Percentiles rank a stretch among this genome's conserved stretches.
These are phyloP conservation scores for Parsonsia alboflavescens DNA, from an alignment of 257 asterid genomes.

Conservation along the genomic window DNA sequence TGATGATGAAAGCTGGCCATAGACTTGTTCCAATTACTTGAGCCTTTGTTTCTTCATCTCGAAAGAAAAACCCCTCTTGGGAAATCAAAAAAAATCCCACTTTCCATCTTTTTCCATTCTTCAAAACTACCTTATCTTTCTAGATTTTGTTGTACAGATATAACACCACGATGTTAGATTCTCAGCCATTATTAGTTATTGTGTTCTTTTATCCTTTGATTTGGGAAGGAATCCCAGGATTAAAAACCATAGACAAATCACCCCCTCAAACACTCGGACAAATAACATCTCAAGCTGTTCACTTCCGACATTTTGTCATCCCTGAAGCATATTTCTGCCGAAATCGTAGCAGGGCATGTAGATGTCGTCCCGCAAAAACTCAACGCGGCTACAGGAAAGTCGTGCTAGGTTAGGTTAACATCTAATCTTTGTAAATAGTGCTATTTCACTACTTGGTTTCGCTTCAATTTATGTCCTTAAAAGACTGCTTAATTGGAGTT, in stretches of 20 bases:
- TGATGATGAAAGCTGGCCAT: constrained; percentile 64
- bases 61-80: neutral
- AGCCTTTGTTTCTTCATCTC: neutral
- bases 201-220: neutral
- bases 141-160: constrained; percentile 9
- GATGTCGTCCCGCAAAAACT: neutral
- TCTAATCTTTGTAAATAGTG: neutral
- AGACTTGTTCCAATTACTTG: constrained; percentile 39
- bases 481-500: neutral
- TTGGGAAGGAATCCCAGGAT: neutral
- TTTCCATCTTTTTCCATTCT: neutral
- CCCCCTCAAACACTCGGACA: neutral
- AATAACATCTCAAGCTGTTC: too few relatives aligned
- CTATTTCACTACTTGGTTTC: neutral
- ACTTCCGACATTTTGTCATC: neutral
- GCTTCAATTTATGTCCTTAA: neutral
- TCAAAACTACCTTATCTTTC: neutral
- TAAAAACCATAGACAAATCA: neutral
- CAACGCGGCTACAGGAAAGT: neutral
- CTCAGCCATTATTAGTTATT: neutral
- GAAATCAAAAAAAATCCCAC: neutral
- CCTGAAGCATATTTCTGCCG: neutral
- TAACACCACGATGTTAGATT: neutral
- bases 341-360: neutral
- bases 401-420: neutral